Conservation (phyloP, 257 asterid genomes). For the Capsicum pubescens region DNA sequence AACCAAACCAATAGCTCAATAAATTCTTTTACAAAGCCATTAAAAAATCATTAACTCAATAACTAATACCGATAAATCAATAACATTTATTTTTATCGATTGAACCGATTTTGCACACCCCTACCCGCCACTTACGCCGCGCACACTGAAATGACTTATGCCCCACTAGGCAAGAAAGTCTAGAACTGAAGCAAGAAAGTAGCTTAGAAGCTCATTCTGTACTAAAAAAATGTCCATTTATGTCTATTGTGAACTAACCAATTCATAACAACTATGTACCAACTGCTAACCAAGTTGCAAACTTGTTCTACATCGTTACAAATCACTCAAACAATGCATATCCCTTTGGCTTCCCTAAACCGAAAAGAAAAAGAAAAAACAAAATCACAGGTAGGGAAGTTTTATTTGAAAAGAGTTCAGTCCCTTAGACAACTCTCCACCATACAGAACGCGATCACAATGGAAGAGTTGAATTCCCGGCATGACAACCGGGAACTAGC, state of each 20-base stretch:
- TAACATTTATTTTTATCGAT: too few species aligned
- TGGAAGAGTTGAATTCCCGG: conserved; percentile 11
- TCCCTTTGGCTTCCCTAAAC: conserved; percentile 2
- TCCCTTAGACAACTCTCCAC: not conserved
- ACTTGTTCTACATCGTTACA: not conserved
- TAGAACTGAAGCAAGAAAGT: not conserved
- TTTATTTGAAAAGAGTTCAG: conserved; percentile 24
- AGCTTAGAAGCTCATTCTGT: not conserved
- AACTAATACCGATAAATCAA: too few species aligned
- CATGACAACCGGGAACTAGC: conserved; percentile 8
- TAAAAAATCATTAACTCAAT: too few species aligned
- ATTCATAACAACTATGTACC: conserved; percentile 15
- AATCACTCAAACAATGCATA: conserved; percentile 1
- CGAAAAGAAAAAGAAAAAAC: not conserved
- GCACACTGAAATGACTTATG: too few species aligned
- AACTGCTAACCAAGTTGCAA: conserved; percentile 21
- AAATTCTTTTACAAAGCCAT: too few species aligned
- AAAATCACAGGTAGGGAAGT: not conserved
- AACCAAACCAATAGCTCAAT: too few species aligned
- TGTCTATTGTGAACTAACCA: conserved; percentile 18
- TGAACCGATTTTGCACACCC: too few species aligned
- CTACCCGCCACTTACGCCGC: too few species aligned
- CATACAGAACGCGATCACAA: conserved; percentile 17
- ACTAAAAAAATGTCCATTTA: not conserved
- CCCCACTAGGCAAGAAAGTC: not conserved